Conservation (phyloP, 1,139 yeast genomes). For the Meyerozyma smithsonii region DNA sequence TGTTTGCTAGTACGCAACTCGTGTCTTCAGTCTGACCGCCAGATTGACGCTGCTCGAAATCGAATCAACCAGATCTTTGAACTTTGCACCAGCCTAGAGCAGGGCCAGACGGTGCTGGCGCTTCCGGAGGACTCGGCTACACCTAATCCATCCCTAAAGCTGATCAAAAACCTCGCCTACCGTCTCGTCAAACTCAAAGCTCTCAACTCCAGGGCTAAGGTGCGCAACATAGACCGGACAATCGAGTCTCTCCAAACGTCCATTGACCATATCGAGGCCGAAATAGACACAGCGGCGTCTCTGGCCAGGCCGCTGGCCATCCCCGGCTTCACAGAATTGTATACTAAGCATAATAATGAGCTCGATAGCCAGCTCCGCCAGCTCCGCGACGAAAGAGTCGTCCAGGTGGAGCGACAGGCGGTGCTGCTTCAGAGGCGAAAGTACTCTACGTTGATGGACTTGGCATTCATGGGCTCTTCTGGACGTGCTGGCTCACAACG, state of each 20-base stretch:
- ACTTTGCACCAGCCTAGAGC: constrained; percentile 13
- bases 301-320: background rate
- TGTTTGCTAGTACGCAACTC: constrained; percentile 20
- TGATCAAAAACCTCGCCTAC: constrained; percentile 37
- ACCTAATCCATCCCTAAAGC: constrained; percentile 21
- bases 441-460: constrained; percentile 24
- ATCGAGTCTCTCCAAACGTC: constrained; percentile 10
- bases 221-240: constrained; percentile 20
- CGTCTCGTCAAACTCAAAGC: constrained; percentile 40
- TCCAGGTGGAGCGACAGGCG: constrained; percentile 27
- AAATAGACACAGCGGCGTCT: constrained; percentile 8
- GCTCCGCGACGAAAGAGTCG: constrained; percentile 19
- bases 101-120: constrained; percentile 9
- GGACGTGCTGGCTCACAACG: constrained; percentile 4
- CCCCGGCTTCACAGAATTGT: background rate
- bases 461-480: constrained; percentile 14
- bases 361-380: constrained; percentile 14
- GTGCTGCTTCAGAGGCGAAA: constrained; percentile 20
- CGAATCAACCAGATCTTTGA: constrained; percentile 28
- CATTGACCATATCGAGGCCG: constrained; percentile 8
- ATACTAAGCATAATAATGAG: constrained; percentile 4
- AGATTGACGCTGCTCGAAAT: constrained; percentile 15
- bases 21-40: constrained; percentile 22
- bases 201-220: constrained; percentile 19
- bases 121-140: constrained; percentile 8